Evolutionary conservation across 2,329 filamentous ascomycete species (phyloP).

Genomic region (Cytospora chrysosperma): DNA sequence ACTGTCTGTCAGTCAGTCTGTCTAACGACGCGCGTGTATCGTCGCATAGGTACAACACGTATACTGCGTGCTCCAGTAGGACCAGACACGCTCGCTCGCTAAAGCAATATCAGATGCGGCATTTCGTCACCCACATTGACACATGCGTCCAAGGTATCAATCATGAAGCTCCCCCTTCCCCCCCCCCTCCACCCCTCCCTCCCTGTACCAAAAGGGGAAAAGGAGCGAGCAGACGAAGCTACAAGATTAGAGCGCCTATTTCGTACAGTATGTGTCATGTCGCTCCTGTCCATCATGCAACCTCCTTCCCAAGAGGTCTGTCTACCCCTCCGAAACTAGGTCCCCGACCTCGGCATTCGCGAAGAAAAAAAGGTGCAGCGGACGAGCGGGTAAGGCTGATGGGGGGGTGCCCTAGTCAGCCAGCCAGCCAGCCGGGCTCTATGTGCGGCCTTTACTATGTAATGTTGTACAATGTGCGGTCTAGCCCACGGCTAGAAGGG

Average conservation of each 20-base stretch:
- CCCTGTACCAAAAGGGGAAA: background rate
- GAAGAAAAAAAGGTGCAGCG: background rate
- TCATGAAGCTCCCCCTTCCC: background rate
- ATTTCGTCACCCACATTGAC: constrained; percentile 5
- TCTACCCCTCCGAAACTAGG: background rate
- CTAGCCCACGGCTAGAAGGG: background rate
- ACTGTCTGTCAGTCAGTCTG: background rate
- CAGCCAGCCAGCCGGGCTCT: no score
- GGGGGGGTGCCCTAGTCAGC: background rate
- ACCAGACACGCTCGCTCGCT: background rate
- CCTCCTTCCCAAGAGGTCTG: background rate
- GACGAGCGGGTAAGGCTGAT: constrained; percentile 22
- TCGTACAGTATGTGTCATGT: constrained; percentile 10
- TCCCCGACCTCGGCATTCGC: constrained; percentile 22
- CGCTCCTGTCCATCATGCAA: constrained; percentile 8
- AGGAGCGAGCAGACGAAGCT: background rate
- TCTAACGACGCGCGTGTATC: background rate
- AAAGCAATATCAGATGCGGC: constrained; percentile 8
- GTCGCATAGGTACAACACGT: no score
- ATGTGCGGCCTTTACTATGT: no score
- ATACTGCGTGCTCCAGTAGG: no score
- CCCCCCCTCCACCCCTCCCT: no score
- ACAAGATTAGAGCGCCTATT: constrained; percentile 3
- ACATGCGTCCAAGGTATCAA: background rate
- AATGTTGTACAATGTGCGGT: no score